phyloP scores from a whole-genome alignment of 768 basidiomycete genomes.

The Paxillus ammoniavirescens region DNA sequence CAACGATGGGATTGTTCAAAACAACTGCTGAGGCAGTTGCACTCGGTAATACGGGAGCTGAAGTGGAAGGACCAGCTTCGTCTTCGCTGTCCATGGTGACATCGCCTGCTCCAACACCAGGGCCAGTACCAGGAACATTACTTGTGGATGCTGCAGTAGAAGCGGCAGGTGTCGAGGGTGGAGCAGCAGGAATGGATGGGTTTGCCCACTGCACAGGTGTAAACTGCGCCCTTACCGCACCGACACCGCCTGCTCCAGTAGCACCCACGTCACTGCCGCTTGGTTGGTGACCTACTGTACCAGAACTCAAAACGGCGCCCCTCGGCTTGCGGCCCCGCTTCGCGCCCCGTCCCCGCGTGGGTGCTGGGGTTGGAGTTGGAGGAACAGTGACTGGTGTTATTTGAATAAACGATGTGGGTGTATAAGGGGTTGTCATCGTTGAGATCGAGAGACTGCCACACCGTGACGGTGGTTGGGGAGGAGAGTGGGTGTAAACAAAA shows the following conservation, averaged over 20 bases:
- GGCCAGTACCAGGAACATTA: background rate
- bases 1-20: background rate
- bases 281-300: slow-evolving; percentile 11
- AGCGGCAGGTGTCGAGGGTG: slow-evolving; percentile 11
- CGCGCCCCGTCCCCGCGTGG: slow-evolving; percentile 24
- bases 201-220: slow-evolving; percentile 41
- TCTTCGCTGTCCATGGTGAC: slow-evolving; percentile 16
- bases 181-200: slow-evolving; percentile 11
- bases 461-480: background rate
- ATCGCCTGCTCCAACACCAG: slow-evolving; percentile 3
- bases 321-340: slow-evolving; percentile 27
- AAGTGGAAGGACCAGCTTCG: slow-evolving; percentile 17
- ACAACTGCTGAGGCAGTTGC: background rate
- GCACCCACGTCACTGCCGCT: background rate
- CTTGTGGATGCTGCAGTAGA: background rate
- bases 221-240: slow-evolving; percentile 18
- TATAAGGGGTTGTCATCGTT: slow-evolving; percentile 25
- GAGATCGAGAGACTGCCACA: no score
- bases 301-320: slow-evolving; percentile 11
- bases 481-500: background rate
- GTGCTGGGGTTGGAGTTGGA: slow-evolving; percentile 19
- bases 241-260: background rate
- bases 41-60: background rate
- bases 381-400: slow-evolving; percentile 17
- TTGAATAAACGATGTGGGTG: slow-evolving; percentile 24